Conservation (phyloP, 116 monocot genomes). For the Thalassia testudinum region DNA sequence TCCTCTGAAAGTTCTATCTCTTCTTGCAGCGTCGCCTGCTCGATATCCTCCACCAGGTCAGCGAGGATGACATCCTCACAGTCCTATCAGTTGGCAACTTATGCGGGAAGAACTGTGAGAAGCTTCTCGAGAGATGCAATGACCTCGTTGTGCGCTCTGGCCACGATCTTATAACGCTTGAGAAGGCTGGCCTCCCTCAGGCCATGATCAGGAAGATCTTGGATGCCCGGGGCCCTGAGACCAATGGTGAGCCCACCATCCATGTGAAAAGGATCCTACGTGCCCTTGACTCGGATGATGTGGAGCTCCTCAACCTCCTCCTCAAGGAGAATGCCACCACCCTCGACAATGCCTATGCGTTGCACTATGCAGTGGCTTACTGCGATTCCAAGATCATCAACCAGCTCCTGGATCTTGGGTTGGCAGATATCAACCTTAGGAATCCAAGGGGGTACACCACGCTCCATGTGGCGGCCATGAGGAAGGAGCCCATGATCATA, state of each 20-base stretch:
- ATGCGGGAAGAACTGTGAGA: conserved; percentile 20
- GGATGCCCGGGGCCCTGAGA: conserved; percentile 16
- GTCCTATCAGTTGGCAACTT: conserved; percentile 41
- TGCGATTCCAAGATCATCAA: conserved; percentile 56
- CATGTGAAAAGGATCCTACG: conserved; percentile 39
- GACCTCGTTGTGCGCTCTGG: conserved; percentile 27
- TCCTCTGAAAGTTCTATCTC: too few relatives aligned
- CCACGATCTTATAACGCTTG: conserved; percentile 39
- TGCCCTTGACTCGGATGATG: conserved; percentile 79
- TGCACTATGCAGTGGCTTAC: conserved; percentile 75
- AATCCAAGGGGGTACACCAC: conserved; percentile 51
- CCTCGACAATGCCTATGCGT: conserved; percentile 61
- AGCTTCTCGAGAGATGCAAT: conserved; percentile 31
- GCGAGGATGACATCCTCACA: conserved; percentile 31
- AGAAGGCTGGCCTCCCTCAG: conserved; percentile 45
- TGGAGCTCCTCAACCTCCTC: conserved; percentile 64
- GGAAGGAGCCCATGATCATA: conserved; percentile 67
- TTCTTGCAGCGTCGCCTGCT: conserved; percentile 65
- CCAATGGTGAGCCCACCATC: conserved; percentile 15
- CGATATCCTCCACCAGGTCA: conserved; percentile 43
- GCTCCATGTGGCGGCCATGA: conserved; percentile 66
- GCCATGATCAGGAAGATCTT: conserved; percentile 36
- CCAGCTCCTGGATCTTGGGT: conserved; percentile 45
- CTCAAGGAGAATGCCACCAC: conserved; percentile 36
- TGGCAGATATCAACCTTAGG: conserved; percentile 59